Evolutionary conservation across 495 filamentous ascomycete species (phyloP), one percentile per base, ranked within the genome.

Genomic region (Endocarpon pusillum): DNA sequence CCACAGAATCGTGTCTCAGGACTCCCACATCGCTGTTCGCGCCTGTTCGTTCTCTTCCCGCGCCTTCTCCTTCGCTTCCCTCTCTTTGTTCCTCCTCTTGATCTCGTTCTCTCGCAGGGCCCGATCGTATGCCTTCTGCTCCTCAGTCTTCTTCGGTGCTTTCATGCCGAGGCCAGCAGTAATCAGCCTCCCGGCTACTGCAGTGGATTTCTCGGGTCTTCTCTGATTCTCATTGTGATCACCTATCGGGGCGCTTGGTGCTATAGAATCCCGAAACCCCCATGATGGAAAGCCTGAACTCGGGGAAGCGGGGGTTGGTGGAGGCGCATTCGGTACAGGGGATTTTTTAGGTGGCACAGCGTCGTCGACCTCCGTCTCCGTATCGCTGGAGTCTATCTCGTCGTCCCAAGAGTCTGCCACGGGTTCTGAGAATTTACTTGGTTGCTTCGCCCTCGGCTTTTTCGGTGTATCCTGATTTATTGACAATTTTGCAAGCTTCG

Each of bases 331-430:
- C n/a, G n/a, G n/a, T n/a, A n/a, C n/a, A n/a, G n/a, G n/a, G n/a
- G n/a, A n/a, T n/a, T n/a, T n/a, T n/a, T n/a, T n/a, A n/a, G n/a
- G 41, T 25, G 37, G 23, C 34, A 32, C 41, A 24, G 34, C 25
- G 32, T 43, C 40, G 35, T 34, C 42, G 6, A 53, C 42, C 21
- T 64, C 69, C 12, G 51, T 42, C 42, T 55, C 54, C 1, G 64
- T 56, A 17, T 29, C 38, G 5, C 49, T 46, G 12, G 46, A 33
- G 33, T 46, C 61, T 21, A 42, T 63, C 53, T 81, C 82, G 50
- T 85, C 81, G 55, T 93, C 84, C 83, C 84, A 91, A 40, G 80
- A 85, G 46, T 89, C 82, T 35, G 69, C 76, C 19, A 84, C 61
- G 22, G 61, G 45, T 19, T 49, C n/a, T n/a, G n/a, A n/a, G n/a